Evolutionary conservation across 2,329 filamentous ascomycete species (phyloP).

Genomic region (Cercospora sp.): DNA sequence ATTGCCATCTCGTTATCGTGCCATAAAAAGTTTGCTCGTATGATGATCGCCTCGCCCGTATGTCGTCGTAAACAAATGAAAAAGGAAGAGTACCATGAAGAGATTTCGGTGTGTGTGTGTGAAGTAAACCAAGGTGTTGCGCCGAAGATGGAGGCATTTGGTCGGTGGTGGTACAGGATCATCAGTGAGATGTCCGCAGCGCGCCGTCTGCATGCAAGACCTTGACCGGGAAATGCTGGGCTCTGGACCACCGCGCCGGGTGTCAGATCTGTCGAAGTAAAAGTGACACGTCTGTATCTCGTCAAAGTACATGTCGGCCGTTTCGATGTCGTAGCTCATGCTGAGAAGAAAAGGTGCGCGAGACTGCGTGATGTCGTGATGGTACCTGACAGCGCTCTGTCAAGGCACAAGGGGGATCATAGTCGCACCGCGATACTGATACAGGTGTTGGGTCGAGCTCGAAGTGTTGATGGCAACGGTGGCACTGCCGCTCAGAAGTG

Average conservation of each 20-base stretch:
- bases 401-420: conserved; percentile 13
- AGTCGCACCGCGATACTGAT: conserved; percentile 24
- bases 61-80: conserved; percentile 21
- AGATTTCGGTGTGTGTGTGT: conserved; percentile 1
- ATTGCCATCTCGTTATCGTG: conserved; percentile 22
- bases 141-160: conserved; percentile 20
- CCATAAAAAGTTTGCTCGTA: conserved; percentile 20
- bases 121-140: conserved; percentile 13
- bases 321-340: conserved; percentile 27
- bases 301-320: conserved; percentile 24
- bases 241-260: conserved; percentile 19
- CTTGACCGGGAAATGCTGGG: conserved; percentile 18
- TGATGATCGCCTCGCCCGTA: conserved; percentile 15
- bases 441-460: conserved; percentile 17
- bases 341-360: conserved; percentile 15
- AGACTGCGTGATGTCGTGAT: conserved; percentile 22
- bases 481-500: conserved; percentile 30
- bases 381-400: conserved; percentile 13
- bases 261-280: conserved; percentile 21
- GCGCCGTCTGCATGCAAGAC: conserved; percentile 21
- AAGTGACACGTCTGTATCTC: conserved; percentile 18
- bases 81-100: conserved; percentile 7
- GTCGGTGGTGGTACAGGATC: conserved; percentile 23
- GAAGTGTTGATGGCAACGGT: conserved; percentile 1
- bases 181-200: conserved; percentile 20